These are phyloP conservation scores for Endocarpon pusillum DNA, from an alignment of 495 filamentous ascomycete genomes.

Conservation along the genomic window DNA sequence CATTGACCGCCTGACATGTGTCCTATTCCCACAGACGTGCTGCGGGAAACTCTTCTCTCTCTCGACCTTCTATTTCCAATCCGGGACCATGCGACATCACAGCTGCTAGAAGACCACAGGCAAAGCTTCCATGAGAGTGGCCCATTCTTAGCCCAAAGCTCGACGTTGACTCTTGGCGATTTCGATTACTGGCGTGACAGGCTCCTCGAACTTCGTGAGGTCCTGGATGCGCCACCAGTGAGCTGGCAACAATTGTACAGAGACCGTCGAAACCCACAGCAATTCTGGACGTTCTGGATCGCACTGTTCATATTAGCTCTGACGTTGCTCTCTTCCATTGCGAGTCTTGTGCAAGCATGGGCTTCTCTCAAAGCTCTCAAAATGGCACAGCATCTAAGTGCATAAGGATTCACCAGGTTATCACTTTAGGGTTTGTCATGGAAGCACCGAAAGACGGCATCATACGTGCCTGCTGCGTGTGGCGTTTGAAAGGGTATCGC, in stretches of 20 bases:
- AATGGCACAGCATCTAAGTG: too few relatives aligned
- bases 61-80: slow-evolving; percentile 6
- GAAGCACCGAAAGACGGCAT: too few relatives aligned
- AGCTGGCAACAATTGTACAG: slow-evolving; percentile 7
- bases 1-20: not conserved
- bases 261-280: slow-evolving; percentile 7
- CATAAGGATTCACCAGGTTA: too few relatives aligned
- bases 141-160: slow-evolving; percentile 2
- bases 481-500: too few relatives aligned
- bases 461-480: too few relatives aligned
- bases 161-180: slow-evolving; percentile 1
- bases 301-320: slow-evolving; percentile 6
- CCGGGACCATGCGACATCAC: slow-evolving; percentile 4
- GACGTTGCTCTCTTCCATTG: slow-evolving; percentile 3
- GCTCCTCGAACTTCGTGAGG: slow-evolving; percentile 7
- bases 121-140: slow-evolving; percentile 4
- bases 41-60: slow-evolving; percentile 4
- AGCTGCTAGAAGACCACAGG: slow-evolving; percentile 4
- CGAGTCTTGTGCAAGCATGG: slow-evolving; percentile 7
- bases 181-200: slow-evolving; percentile 7
- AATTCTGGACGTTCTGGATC: slow-evolving; percentile 9
- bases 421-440: too few relatives aligned
- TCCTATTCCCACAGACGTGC: slow-evolving; percentile 3
- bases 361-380: slow-evolving; percentile 4
- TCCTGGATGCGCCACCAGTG: slow-evolving; percentile 5